phyloP scores from a whole-genome alignment of 1,284 basidiomycete species.

The Earliella scabrosa region DNA sequence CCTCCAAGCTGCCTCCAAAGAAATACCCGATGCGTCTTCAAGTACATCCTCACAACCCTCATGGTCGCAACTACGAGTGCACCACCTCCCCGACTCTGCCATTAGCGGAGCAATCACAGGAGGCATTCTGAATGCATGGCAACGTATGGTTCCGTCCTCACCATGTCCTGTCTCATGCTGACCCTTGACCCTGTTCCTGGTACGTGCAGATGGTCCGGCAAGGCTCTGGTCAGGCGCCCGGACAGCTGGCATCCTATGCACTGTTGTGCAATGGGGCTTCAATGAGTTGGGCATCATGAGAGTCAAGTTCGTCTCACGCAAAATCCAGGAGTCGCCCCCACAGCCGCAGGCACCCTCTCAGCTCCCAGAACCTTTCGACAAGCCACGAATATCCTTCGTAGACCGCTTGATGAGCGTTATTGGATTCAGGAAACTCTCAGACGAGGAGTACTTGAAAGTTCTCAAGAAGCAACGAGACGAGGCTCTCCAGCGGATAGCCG shows the following conservation, averaged over 20 bases:
- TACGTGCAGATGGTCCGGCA: conserved; percentile 46
- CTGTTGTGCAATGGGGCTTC: conserved; percentile 60
- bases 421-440: conserved; percentile 58
- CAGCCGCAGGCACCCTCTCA: conserved; percentile 1
- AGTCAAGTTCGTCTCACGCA: conserved; percentile 54
- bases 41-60: conserved; percentile 29
- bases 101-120: conserved; percentile 69
- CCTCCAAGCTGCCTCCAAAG: conserved; percentile 42
- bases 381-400: conserved; percentile 42
- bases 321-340: conserved; percentile 21
- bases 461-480: conserved; percentile 56
- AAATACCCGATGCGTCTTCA: conserved; percentile 29
- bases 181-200: background rate
- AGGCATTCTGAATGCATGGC: conserved; percentile 50
- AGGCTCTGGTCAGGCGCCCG: conserved; percentile 55
- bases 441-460: conserved; percentile 64
- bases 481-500: conserved; percentile 55
- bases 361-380: conserved; percentile 25
- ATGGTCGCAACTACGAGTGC: conserved; percentile 57
- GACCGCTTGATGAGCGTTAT: conserved; percentile 22
- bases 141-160: conserved; percentile 39
- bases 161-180: conserved; percentile 2
- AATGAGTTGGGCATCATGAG: conserved; percentile 68
- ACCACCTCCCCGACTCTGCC: conserved; percentile 63
- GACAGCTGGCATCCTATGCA: conserved; percentile 57